phyloP scores from a whole-genome alignment of 306 rosid species.

The Fragaria vesca region DNA sequence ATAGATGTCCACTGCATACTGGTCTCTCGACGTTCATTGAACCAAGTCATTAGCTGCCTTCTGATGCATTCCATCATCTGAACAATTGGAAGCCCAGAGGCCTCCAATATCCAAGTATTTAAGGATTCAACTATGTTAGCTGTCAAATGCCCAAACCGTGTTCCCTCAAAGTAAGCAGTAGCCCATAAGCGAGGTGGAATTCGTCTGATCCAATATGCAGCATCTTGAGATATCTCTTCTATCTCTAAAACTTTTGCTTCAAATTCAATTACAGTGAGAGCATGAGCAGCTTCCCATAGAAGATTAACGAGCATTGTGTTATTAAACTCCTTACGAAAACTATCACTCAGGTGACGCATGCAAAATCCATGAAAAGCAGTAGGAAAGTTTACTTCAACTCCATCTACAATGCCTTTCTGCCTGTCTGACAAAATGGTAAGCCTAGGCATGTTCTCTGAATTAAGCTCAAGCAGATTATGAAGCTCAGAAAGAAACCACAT shows the following conservation, averaged over 20 bases:
- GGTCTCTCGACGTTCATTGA: conserved; percentile 77
- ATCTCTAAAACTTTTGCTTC: conserved; percentile 72
- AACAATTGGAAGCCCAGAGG: conserved; percentile 81
- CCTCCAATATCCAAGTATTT: conserved; percentile 73
- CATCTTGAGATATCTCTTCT: conserved; percentile 79
- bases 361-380: conserved; percentile 92
- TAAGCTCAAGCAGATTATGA: conserved; percentile 72
- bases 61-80: conserved; percentile 92
- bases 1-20: conserved; percentile 93
- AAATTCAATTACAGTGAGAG: conserved; percentile 68
- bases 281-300: conserved; percentile 83
- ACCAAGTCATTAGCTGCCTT: conserved; percentile 92
- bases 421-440: conserved; percentile 86
- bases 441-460: conserved; percentile 88
- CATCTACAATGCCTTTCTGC: conserved; percentile 78
- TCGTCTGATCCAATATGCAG: conserved; percentile 75
- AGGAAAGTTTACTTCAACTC: conserved; percentile 75
- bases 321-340: conserved; percentile 86
- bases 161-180: conserved; percentile 84
- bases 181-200: conserved; percentile 84
- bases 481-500: conserved; percentile 93
- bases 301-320: conserved; percentile 67
- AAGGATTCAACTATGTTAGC: conserved; percentile 69
- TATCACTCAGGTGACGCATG: conserved; percentile 79
- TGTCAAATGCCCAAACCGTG: conserved; percentile 74